phyloP scores from a whole-genome alignment of 176 grass and related monocot species.

The Juncus inflexus region DNA sequence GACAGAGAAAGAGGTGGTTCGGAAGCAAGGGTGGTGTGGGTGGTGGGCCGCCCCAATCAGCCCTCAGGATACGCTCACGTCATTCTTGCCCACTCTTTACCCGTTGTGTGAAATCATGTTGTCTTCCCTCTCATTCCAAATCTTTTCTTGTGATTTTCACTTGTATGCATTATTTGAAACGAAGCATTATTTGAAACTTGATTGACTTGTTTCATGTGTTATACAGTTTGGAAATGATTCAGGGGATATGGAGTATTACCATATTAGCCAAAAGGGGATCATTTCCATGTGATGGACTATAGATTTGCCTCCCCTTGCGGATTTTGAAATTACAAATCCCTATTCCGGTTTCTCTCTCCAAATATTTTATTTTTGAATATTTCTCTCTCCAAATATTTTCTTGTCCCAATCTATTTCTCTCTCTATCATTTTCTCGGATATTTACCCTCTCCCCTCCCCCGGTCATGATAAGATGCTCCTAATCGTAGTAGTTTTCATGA shows the following conservation, averaged over 20 bases:
- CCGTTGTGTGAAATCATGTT: constrained; percentile 13
- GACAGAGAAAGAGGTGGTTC: background rate
- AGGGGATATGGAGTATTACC: background rate
- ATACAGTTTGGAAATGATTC: background rate
- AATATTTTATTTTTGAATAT: background rate
- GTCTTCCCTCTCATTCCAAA: background rate
- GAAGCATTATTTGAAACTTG: background rate
- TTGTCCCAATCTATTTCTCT: background rate
- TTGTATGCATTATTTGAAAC: background rate
- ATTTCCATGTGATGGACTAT: constrained; percentile 44
- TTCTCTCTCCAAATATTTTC: constrained; percentile 15
- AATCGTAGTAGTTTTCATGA: too few species aligned
- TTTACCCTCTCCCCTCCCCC: background rate
- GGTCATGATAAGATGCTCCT: background rate
- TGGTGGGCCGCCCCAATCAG: constrained; percentile 41
- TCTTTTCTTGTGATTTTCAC: background rate
- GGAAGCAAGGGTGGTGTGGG: constrained; percentile 21
- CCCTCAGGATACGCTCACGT: constrained; percentile 62
- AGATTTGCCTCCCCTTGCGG: constrained; percentile 30
- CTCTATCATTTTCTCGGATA: constrained; percentile 2
- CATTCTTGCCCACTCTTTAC: constrained; percentile 17
- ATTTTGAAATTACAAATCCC: background rate
- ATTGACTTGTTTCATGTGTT: background rate
- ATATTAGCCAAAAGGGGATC: background rate
- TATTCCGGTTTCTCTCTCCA: background rate